Evolutionary conservation across 495 filamentous ascomycete species (phyloP).

Genomic region (Penicillium lividum): DNA sequence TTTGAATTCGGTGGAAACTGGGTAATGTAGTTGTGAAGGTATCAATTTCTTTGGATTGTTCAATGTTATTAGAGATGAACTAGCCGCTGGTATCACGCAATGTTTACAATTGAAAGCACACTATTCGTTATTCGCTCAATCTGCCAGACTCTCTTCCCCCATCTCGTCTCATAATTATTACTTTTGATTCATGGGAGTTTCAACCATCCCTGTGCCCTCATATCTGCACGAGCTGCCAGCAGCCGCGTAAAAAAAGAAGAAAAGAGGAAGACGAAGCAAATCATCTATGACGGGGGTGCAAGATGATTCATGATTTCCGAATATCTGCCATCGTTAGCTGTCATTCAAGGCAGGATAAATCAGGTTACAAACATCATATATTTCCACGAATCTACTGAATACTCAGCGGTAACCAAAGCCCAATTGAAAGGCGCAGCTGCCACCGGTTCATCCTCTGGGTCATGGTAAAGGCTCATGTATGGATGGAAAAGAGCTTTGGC

Average conservation of each 20-base stretch:
- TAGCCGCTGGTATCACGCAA: neutral
- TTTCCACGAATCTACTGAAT: neutral
- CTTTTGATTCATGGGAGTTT: neutral
- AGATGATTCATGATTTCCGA: neutral
- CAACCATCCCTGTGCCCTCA: neutral
- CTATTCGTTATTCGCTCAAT: neutral
- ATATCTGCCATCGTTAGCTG: neutral
- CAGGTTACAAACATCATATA: neutral
- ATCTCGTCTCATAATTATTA: neutral
- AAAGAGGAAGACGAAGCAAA: neutral
- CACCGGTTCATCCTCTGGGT: constrained; percentile 10
- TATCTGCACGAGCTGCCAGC: neutral
- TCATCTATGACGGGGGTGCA: neutral
- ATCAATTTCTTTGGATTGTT: neutral
- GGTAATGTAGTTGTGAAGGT: neutral
- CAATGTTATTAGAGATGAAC: neutral
- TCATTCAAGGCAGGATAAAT: neutral
- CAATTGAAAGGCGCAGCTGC: neutral
- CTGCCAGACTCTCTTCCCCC: neutral
- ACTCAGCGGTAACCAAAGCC: neutral
- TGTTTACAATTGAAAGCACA: neutral
- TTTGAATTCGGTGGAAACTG: neutral
- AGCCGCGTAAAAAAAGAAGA: neutral
- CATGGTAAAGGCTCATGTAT: constrained; percentile 8
- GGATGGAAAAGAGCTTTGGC: neutral